phyloP scores from a whole-genome alignment of 2,329 filamentous ascomycete species.

The Onygena corvina region DNA sequence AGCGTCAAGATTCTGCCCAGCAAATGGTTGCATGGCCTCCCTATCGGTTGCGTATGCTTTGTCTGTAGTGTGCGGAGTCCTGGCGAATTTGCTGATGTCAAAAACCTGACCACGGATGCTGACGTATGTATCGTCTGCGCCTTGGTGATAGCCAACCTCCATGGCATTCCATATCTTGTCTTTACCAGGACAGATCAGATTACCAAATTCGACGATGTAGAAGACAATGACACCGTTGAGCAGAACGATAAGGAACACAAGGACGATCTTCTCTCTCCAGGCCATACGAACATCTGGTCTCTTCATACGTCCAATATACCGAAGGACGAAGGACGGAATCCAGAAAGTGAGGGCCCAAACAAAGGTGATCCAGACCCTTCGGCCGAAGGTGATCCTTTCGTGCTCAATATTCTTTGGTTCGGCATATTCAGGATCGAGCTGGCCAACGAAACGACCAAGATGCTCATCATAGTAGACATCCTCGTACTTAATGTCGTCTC shows the following conservation, averaged over 20 bases:
- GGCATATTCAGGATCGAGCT: constrained; percentile 65
- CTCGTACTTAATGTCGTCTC: constrained; percentile 62
- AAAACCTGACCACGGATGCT: constrained; percentile 81
- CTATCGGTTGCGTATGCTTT: constrained; percentile 26
- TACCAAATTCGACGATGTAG: constrained; percentile 80
- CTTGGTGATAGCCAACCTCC: constrained; percentile 59
- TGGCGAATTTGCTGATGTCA: constrained; percentile 83
- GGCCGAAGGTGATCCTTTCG: constrained; percentile 48
- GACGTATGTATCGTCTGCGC: constrained; percentile 70
- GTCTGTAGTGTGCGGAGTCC: constrained; percentile 62
- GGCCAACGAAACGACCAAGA: constrained; percentile 52
- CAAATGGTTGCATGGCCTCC: constrained; percentile 59
- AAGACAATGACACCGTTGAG: constrained; percentile 76
- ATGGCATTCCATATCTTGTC: constrained; percentile 73
- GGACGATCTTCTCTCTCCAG: constrained; percentile 87
- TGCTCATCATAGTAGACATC: constrained; percentile 59
- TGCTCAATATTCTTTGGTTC: constrained; percentile 66
- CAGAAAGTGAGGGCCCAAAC: constrained; percentile 86
- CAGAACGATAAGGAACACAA: constrained; percentile 67
- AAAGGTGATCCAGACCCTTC: constrained; percentile 66
- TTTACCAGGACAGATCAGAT: constrained; percentile 75
- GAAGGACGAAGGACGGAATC: constrained; percentile 77
- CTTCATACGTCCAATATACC: constrained; percentile 85
- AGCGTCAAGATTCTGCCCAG: constrained; percentile 64
- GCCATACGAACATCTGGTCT: constrained; percentile 92